A percentile compares a stretch with the other conserved stretches of the same genome.
These are phyloP conservation scores for Trametes gibbosa DNA, from an alignment of 768 basidiomycete genomes.

Conservation along the genomic window DNA sequence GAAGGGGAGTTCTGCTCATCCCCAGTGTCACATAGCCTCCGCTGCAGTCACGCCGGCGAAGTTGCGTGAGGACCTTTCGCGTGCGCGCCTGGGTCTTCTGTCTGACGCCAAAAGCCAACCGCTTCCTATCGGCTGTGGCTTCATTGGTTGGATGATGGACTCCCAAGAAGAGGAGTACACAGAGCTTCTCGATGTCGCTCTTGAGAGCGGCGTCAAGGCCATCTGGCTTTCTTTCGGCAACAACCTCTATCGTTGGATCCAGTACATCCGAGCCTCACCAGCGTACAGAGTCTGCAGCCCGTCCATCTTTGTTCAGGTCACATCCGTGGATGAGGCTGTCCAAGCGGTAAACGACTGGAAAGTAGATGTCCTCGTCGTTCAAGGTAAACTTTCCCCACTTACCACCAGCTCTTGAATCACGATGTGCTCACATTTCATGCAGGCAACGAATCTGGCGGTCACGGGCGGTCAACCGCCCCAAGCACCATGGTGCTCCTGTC, in stretches of 20 bases:
- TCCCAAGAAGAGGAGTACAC: conserved; percentile 37
- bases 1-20: background rate
- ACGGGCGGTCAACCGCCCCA: conserved; percentile 55
- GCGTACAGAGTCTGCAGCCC: conserved; percentile 40
- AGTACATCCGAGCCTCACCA: conserved; percentile 54
- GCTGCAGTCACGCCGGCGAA: conserved; percentile 46
- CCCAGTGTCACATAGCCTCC: conserved; percentile 22
- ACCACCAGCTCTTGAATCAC: too few species aligned
- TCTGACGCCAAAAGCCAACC: conserved; percentile 23
- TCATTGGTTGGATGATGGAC: conserved; percentile 75
- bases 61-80: conserved; percentile 48
- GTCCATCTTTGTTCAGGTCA: conserved; percentile 61
- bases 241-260: conserved; percentile 57
- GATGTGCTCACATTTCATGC: too few species aligned
- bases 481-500: conserved; percentile 62
- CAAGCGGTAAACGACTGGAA: conserved; percentile 62
- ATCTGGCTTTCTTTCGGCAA: conserved; percentile 77
- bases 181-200: conserved; percentile 44
- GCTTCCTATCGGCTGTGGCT: conserved; percentile 68
- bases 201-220: conserved; percentile 56
- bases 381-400: conserved; percentile 46
- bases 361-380: conserved; percentile 71
- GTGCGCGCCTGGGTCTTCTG: conserved; percentile 42
- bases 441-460: conserved; percentile 84
- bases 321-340: conserved; percentile 56